phyloP scores from a whole-genome alignment of 2,329 filamentous ascomycete species.

The Colletotrichum orbiculare region DNA sequence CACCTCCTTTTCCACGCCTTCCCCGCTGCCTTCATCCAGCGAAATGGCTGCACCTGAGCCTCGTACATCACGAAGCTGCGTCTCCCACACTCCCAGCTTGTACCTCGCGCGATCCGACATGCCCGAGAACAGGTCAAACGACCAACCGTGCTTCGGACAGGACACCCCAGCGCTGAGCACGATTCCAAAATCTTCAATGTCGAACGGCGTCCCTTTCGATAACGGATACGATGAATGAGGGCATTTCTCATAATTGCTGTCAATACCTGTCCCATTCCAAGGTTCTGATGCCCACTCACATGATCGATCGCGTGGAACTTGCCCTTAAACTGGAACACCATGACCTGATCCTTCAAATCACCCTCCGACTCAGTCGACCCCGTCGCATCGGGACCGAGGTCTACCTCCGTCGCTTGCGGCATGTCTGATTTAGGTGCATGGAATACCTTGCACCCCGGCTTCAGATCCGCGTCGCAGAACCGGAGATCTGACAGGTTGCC shows the following conservation, averaged over 20 bases:
- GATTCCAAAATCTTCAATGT: slow-evolving; percentile 79
- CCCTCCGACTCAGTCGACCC: slow-evolving; percentile 43
- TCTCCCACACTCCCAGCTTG: slow-evolving; percentile 71
- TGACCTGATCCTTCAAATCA: slow-evolving; percentile 67
- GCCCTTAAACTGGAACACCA: slow-evolving; percentile 72
- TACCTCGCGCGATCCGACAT: slow-evolving; percentile 71
- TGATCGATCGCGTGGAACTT: slow-evolving; percentile 77
- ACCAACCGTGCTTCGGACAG: slow-evolving; percentile 78
- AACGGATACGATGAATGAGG: slow-evolving; percentile 76
- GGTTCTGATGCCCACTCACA: slow-evolving; percentile 54
- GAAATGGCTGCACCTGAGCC: not conserved
- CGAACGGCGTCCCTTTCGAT: slow-evolving; percentile 71
- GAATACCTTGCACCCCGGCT: slow-evolving; percentile 70
- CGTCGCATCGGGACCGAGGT: slow-evolving; percentile 47
- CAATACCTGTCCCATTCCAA: not conserved
- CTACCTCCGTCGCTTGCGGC: slow-evolving; percentile 49
- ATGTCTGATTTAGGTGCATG: slow-evolving; percentile 55
- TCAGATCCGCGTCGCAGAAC: slow-evolving; percentile 51
- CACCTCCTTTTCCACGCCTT: slow-evolving; percentile 46
- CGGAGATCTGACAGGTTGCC: slow-evolving; percentile 52
- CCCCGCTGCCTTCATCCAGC: not conserved
- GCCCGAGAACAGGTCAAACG: slow-evolving; percentile 75
- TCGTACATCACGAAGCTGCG: slow-evolving; percentile 58
- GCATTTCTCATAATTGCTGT: slow-evolving; percentile 61
- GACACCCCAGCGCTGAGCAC: slow-evolving; percentile 70